A percentile compares a stretch with the other conserved stretches of the same genome.
Evolutionary conservation across 495 filamentous ascomycete genomes (phyloP).

Genomic region (Aspergillus funiculosus): DNA sequence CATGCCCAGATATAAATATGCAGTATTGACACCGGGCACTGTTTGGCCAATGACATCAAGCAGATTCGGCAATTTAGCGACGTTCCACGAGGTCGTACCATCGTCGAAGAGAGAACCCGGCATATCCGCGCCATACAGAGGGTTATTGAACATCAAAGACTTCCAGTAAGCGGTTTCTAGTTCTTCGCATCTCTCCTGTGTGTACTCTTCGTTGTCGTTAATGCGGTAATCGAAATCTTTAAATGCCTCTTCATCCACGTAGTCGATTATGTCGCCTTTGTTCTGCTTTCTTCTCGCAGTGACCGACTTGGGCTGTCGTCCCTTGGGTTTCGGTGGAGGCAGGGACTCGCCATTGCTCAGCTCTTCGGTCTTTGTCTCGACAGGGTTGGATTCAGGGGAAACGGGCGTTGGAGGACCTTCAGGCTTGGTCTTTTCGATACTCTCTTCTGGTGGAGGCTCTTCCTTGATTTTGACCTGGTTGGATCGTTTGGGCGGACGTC

Average conservation of each 20-base stretch:
- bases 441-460: slow-evolving; percentile 38
- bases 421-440: slow-evolving; percentile 31
- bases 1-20: slow-evolving; percentile 98
- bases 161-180: slow-evolving; percentile 94
- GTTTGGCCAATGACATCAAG: slow-evolving; percentile 93
- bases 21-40: slow-evolving; percentile 94
- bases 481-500: slow-evolving; percentile 40
- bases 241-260: slow-evolving; percentile 79
- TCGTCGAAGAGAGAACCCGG: slow-evolving; percentile 94
- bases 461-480: slow-evolving; percentile 44
- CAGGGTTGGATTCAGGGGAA: slow-evolving; percentile 45
- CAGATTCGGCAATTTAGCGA: slow-evolving; percentile 87
- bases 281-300: slow-evolving; percentile 74
- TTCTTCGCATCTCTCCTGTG: slow-evolving; percentile 84
- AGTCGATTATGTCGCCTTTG: slow-evolving; percentile 60
- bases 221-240: slow-evolving; percentile 84
- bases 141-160: slow-evolving; percentile 86
- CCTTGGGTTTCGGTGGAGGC: slow-evolving; percentile 41
- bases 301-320: slow-evolving; percentile 54
- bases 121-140: slow-evolving; percentile 95
- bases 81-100: slow-evolving; percentile 75
- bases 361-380: slow-evolving; percentile 44
- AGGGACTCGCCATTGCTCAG: slow-evolving; percentile 48
- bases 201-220: slow-evolving; percentile 75
- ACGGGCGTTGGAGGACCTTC: slow-evolving; percentile 50